phyloP scores from a whole-genome alignment of 192 early-diverging fungal species.

The Backusella macrospora region DNA sequence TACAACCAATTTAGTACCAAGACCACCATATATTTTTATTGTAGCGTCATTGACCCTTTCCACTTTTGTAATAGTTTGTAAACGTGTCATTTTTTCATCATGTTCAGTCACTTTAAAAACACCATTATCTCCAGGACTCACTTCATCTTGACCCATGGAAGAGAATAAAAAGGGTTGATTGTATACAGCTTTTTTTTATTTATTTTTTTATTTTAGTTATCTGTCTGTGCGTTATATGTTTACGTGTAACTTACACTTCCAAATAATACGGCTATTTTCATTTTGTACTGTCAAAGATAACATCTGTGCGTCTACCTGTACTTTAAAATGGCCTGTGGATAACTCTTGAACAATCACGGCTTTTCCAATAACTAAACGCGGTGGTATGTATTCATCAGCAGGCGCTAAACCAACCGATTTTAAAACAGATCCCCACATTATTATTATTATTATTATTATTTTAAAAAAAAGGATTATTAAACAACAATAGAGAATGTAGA shows the following conservation, averaged over 20 bases:
- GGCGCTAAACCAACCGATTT: conserved; percentile 30
- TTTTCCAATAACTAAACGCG: conserved; percentile 28
- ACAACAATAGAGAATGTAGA: neutral
- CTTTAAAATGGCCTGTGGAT: conserved; percentile 24
- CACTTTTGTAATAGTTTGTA: conserved; percentile 38
- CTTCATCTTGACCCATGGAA: conserved; percentile 35
- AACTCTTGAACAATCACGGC: conserved; percentile 22
- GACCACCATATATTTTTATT: conserved; percentile 21
- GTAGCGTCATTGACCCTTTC: conserved; percentile 20
- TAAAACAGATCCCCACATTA: conserved; percentile 24
- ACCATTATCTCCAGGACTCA: conserved; percentile 33
- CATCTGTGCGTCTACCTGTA: conserved; percentile 16
- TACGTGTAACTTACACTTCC: conserved; percentile 29
- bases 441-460: neutral
- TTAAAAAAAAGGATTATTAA: neutral
- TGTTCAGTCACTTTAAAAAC: conserved; percentile 40
- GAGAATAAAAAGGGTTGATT: conserved; percentile 39
- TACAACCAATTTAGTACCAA: conserved; percentile 25
- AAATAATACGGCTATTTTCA: conserved; percentile 17
- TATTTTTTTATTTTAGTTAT: neutral
- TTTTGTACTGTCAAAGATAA: conserved; percentile 21
- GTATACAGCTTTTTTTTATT: conserved; percentile 23
- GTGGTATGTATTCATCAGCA: conserved; percentile 22
- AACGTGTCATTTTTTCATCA: conserved; percentile 29
- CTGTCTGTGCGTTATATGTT: neutral